A percentile compares a stretch with the other conserved stretches of the same genome.
Evolutionary conservation across 495 filamentous ascomycete species (phyloP).

Genomic region (Annulohypoxylon moriforme): DNA sequence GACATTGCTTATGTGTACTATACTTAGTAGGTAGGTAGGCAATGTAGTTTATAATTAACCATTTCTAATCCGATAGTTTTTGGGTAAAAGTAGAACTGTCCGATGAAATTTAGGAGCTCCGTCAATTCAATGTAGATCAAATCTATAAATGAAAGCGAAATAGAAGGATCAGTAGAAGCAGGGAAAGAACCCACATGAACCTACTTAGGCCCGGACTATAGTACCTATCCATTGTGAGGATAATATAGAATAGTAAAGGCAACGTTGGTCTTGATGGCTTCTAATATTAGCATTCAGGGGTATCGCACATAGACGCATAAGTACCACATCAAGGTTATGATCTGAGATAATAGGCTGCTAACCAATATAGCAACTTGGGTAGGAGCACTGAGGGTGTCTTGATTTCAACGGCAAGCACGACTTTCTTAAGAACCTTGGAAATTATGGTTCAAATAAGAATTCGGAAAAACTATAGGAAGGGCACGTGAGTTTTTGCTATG

Average conservation of each 20-base stretch:
- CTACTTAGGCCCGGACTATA: background rate
- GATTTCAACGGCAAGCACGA: background rate
- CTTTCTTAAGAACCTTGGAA: background rate
- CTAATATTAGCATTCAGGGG: conserved; percentile 11
- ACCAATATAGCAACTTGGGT: background rate
- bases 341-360: background rate
- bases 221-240: background rate
- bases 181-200: background rate
- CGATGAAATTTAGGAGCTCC: background rate
- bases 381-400: background rate
- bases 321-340: background rate
- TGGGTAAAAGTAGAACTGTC: background rate
- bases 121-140: background rate
- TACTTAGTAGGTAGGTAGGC: background rate
- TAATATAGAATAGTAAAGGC: background rate
- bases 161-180: background rate
- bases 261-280: background rate
- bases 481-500: conserved; percentile 2
- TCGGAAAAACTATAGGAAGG: background rate
- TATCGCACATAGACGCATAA: background rate
- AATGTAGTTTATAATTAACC: background rate
- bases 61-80: background rate
- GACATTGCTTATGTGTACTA: background rate
- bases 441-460: background rate
- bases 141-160: background rate